phyloP scores from a whole-genome alignment of 2,329 filamentous ascomycete genomes.

The Lasiodiplodia citricola region DNA sequence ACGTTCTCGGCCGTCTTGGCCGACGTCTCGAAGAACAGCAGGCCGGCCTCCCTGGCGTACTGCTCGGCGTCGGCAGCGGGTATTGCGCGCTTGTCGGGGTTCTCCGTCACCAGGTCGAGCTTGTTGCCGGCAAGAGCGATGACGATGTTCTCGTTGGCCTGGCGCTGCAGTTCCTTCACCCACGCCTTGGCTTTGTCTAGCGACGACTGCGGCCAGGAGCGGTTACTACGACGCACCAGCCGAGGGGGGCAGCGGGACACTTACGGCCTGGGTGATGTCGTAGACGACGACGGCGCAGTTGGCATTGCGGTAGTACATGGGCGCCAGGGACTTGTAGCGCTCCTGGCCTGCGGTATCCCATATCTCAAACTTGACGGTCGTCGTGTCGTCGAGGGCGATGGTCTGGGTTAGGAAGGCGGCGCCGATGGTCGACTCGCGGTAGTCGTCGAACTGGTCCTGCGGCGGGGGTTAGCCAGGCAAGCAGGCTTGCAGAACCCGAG shows the following conservation, averaged over 20 bases:
- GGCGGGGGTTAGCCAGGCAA: conserved; percentile 4
- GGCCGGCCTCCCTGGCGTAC: conserved; percentile 89
- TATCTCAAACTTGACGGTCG: conserved; percentile 99
- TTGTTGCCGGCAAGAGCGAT: conserved; percentile 98
- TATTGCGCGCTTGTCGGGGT: conserved; percentile 95
- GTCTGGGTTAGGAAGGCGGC: conserved; percentile 99
- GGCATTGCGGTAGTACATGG: conserved; percentile 99
- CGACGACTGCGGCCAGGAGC: conserved; percentile 68
- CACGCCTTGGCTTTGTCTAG: conserved; percentile 99
- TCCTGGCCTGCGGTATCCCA: conserved; percentile 99
- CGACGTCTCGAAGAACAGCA: conserved; percentile 98
- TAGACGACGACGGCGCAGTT: conserved; percentile 99
- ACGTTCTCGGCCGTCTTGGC: conserved; percentile 98
- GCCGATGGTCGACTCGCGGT: conserved; percentile 97
- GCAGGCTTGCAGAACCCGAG: neutral
- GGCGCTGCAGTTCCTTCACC: conserved; percentile 98
- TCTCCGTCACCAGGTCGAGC: conserved; percentile 91
- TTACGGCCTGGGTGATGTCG: conserved; percentile 97
- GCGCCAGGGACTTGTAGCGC: conserved; percentile 96
- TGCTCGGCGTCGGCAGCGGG: conserved; percentile 88
- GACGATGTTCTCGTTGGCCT: conserved; percentile 99
- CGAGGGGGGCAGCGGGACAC: conserved; percentile 41
- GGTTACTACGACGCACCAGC: conserved; percentile 28
- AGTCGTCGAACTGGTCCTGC: conserved; percentile 98
- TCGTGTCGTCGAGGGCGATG: conserved; percentile 96